phyloP scores from a whole-genome alignment of 352 stramenopile species.

The Phytophthora palmivora region DNA sequence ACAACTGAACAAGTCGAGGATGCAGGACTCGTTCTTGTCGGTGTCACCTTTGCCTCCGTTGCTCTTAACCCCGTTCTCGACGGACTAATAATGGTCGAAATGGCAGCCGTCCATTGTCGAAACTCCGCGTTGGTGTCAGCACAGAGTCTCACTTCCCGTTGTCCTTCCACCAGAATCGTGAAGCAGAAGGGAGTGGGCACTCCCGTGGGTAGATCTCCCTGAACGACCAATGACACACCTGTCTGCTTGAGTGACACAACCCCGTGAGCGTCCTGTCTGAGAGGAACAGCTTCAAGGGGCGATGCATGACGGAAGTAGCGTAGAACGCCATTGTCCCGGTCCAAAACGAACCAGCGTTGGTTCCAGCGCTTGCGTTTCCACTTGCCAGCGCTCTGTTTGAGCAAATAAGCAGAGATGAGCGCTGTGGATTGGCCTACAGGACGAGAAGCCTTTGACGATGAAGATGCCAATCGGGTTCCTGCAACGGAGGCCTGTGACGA shows the following conservation, averaged over 20 bases:
- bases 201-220: conserved; percentile 67
- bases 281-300: conserved; percentile 53
- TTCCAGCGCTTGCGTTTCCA: conserved; percentile 86
- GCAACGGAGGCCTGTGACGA: conserved; percentile 1
- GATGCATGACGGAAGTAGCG: conserved; percentile 82
- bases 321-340: conserved; percentile 64
- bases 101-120: conserved; percentile 75
- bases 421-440: conserved; percentile 12
- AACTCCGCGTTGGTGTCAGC: conserved; percentile 78
- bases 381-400: conserved; percentile 82
- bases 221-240: conserved; percentile 70
- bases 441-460: neutral
- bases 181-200: conserved; percentile 88
- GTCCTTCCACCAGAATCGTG: conserved; percentile 50
- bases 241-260: conserved; percentile 50
- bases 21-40: conserved; percentile 16
- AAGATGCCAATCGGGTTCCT: conserved; percentile 2
- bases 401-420: conserved; percentile 66
- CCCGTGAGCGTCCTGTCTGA: conserved; percentile 68
- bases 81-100: conserved; percentile 72
- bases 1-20: conserved; percentile 4
- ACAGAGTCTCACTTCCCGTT: conserved; percentile 61
- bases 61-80: conserved; percentile 2
- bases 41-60: conserved; percentile 14
- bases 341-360: conserved; percentile 84